Percentiles rank a stretch among this genome's conserved stretches.
phyloP scores from a whole-genome alignment of 805 yeast species.

The Cyberlindnera meyerae region DNA sequence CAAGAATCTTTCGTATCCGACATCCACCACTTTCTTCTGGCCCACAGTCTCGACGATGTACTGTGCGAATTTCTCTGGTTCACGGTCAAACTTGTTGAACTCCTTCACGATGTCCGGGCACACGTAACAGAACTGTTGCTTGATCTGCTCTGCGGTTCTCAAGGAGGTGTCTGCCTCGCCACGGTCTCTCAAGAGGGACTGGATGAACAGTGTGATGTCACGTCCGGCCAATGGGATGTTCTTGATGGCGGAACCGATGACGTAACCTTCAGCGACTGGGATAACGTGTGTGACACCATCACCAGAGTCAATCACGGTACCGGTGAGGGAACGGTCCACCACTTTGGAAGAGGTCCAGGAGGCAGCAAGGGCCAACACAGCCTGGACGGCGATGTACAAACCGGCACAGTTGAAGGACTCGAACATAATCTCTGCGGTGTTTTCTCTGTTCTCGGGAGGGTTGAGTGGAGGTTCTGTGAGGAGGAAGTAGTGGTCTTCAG shows the following conservation, averaged over 20 bases:
- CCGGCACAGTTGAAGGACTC: constrained; percentile 99
- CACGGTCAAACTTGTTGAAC: constrained; percentile 89
- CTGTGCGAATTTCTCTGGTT: constrained; percentile 90
- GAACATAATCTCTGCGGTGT: constrained; percentile 98
- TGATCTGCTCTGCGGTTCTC: constrained; percentile 94
- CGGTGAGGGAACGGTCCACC: constrained; percentile 90
- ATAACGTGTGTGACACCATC: constrained; percentile 99
- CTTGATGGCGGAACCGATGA: constrained; percentile 94
- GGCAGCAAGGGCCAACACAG: constrained; percentile 96
- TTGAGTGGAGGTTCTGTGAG: constrained; percentile 97
- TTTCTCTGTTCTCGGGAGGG: constrained; percentile 99
- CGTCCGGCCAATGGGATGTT: constrained; percentile 98
- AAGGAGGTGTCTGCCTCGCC: constrained; percentile 92
- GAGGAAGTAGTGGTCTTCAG: constrained; percentile 95
- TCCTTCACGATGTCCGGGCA: constrained; percentile 97
- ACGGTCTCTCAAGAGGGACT: constrained; percentile 89
- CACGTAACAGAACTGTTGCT: constrained; percentile 95
- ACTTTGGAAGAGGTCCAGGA: constrained; percentile 98
- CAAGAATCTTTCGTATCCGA: constrained; percentile 94
- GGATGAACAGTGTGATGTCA: constrained; percentile 92
- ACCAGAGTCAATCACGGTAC: constrained; percentile 97
- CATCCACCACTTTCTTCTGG: constrained; percentile 71
- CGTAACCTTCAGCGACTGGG: constrained; percentile 99
- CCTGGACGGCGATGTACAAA: constrained; percentile 96
- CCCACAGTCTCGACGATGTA: constrained; percentile 75